A percentile compares a stretch with the other conserved stretches of the same genome.
phyloP scores from a whole-genome alignment of 2,329 filamentous ascomycete genomes.

The Fusarium abutilonis region DNA sequence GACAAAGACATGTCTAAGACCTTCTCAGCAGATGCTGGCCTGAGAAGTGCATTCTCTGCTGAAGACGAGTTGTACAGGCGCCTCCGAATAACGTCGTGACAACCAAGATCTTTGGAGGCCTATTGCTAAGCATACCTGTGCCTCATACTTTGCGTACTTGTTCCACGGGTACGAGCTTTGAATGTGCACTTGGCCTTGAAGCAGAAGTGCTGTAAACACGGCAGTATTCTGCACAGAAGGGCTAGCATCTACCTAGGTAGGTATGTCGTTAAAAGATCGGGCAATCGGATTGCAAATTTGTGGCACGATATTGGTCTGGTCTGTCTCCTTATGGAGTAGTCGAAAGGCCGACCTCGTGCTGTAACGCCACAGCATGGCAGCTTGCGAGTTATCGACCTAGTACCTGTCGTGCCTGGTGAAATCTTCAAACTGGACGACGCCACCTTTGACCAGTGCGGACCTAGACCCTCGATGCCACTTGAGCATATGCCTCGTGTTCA shows the following conservation, averaged over 20 bases:
- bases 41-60: conserved; percentile 5
- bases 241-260: neutral
- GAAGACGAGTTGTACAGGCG: conserved; percentile 15
- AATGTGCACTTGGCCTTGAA: conserved; percentile 14
- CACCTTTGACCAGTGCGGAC: conserved; percentile 12
- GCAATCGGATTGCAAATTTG: conserved; percentile 4
- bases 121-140: conserved; percentile 26
- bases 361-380: conserved; percentile 8
- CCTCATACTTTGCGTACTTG: conserved; percentile 22
- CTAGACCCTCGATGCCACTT: conserved; percentile 18
- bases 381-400: conserved; percentile 4
- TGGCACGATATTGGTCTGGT: neutral
- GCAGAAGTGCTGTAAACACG: conserved; percentile 1
- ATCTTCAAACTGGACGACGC: conserved; percentile 21
- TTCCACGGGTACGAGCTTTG: conserved; percentile 36
- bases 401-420: conserved; percentile 10
- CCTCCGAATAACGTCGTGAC: conserved; percentile 15
- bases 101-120: conserved; percentile 28
- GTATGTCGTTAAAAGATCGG: neutral
- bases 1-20: conserved; percentile 34
- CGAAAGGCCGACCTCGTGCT: neutral
- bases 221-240: conserved; percentile 1
- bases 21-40: conserved; percentile 10
- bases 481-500: conserved; percentile 38
- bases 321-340: neutral